Evolutionary conservation across 2,329 filamentous ascomycete genomes (phyloP), one percentile per base, ranked within the genome.

Genomic region (Trichoderma arundinaceum): DNA sequence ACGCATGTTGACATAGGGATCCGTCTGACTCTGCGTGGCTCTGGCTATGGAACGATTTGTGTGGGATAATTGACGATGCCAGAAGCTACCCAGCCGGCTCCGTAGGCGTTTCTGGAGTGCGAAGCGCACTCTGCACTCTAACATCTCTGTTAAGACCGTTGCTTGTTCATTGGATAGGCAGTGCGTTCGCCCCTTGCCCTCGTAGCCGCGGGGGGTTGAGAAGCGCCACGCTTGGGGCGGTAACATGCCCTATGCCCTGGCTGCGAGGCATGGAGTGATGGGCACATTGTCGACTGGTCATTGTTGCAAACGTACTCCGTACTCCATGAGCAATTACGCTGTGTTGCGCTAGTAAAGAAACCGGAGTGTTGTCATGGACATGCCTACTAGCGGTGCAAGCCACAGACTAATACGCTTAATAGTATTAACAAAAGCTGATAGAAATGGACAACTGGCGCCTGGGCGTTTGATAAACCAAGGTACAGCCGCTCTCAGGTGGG

Each of bases 171-270:
- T 60, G 43, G 33, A 60, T 48, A 28, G 44, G 32, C 15, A 13
- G 5, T 33, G 32, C n/a, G 17, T 51, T 32, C 41, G 44, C 43
- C 19, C 22, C 57, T n/a, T 28, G 54, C 54, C 41, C 32, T 51
- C 33, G 15, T 41, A 60, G 57, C 57, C 57, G 57, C 44, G 17
- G 22, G 22, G n/a, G 33, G 39, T 41, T 10, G 52, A 38, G 52
- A 41, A 51, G 44, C 44, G 44, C 44, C 44, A 49, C 43, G 32
- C 32, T 43, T 15, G 43, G 35, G 33, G 51, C 33, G 32, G 51
- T 19, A 53, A 17, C 35, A 51, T 51, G 48, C 22, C 28, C 6
- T n/a, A 15, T n/a, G 17, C 35, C 19, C 38, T 56, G 38, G 22
- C 22, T 28, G 22, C 22, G 22, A 28, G 22, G 22, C 22, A 28